These are phyloP conservation scores for Umbilicus rupestris DNA, from an alignment of 164 flowering plant genomes.

Conservation along the genomic window DNA sequence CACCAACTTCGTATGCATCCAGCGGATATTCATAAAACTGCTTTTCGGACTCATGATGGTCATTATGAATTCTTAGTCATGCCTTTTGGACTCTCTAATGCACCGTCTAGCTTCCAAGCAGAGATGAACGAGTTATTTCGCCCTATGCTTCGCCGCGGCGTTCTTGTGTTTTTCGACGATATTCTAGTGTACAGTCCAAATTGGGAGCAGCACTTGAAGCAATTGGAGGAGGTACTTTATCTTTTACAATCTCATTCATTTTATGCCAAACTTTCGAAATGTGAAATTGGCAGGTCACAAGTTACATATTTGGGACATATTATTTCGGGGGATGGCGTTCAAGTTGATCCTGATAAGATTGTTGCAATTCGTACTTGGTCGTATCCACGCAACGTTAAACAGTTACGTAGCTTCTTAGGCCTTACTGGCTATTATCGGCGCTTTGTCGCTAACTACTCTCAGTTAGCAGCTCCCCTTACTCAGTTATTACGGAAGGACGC, in stretches of 20 bases:
- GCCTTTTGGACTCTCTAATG: not conserved
- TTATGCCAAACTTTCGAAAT: not conserved
- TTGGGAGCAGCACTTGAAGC: not conserved
- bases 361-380: conserved; percentile 5
- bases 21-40: not conserved
- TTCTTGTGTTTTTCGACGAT: conserved; percentile 11
- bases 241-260: not conserved
- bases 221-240: not conserved
- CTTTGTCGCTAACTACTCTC: conserved; percentile 6
- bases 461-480: not conserved
- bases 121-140: conserved; percentile 7
- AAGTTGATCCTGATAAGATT: not conserved
- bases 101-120: conserved; percentile 5
- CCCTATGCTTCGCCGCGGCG: not conserved
- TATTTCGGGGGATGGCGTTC: too few species aligned
- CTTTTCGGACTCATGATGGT: not conserved
- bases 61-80: not conserved
- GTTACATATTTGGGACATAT: not conserved
- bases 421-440: conserved; percentile 11
- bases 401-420: conserved; percentile 12
- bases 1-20: not conserved
- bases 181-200: not conserved
- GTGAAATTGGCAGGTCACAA: not conserved
- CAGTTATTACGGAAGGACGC: conserved; percentile 6
- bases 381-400: not conserved